Evolutionary conservation across 2,329 filamentous ascomycete genomes (phyloP), one percentile per base, ranked within the genome.

Genomic region (Paraconiothyrium brasiliense): DNA sequence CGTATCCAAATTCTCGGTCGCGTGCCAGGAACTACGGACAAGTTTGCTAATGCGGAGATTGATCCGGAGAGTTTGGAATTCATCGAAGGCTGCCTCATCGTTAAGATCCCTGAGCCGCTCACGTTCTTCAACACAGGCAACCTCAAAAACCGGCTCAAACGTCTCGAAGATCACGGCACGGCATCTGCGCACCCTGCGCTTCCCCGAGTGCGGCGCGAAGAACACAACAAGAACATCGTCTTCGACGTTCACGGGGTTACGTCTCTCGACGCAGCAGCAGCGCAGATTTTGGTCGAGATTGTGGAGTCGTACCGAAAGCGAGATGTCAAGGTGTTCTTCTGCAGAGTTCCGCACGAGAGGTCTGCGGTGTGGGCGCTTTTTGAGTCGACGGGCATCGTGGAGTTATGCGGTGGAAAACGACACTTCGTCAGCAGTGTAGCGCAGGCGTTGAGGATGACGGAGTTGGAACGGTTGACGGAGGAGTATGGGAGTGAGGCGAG

Each of bases 171-270:
- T 24, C 97, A 98, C 73, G 95, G 95, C n/a, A 94, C 93, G 0
- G 89, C 84, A 49, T 84, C 86, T 57, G 93, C 92, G 0, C 95
- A 98, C 71, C 95, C 95, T 0, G 94, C 94, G 0, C 84, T 97
- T 20, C 95, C 95, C 0, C 87, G 92, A 2, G 84, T 97, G 14
- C 86, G 94, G 4, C 83, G 86, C 30, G 86, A 89, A n/a, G 90
- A 94, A 63, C 89, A 92, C 71, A 97, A 97, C 76, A 87, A 89
- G 69, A 97, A 97, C 74, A 85, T 99, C 77, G 93, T 99, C 64
- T 98, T 99, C 72, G 95, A 99, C 76, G 93, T 98, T 8, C 94
- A 98, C 70, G 95, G 95, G n/a, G 95, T 99, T 3, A 97, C 94
- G 0, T 91, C 91, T 32, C 89, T 99, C 71, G 95, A 99, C 75